Evolutionary conservation across 345 rosid genomes (phyloP).

Genomic region (Brassica juncea): DNA sequence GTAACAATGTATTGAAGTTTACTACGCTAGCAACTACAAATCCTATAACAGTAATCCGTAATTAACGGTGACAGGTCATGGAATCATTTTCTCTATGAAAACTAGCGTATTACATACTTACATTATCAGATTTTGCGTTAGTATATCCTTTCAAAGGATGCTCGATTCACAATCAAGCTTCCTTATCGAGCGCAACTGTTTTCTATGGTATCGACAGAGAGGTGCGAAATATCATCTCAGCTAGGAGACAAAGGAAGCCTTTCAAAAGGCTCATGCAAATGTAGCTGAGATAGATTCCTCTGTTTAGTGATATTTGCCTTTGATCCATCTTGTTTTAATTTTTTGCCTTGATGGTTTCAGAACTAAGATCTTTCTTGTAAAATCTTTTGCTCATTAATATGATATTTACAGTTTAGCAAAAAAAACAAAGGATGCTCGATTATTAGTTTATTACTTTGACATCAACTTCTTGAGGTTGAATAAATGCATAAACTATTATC

Average conservation of each 20-base stretch:
- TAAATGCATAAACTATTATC: not conserved
- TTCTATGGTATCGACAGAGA: no score
- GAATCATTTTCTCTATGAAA: conserved; percentile 1
- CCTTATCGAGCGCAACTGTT: no score
- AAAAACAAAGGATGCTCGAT: not conserved
- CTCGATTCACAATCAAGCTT: not conserved
- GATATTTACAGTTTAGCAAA: no score
- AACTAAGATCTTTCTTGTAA: no score
- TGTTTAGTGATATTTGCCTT: no score
- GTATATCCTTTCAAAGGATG: not conserved
- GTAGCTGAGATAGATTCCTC: no score
- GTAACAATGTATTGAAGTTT: conserved; percentile 10
- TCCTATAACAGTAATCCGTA: conserved; percentile 25
- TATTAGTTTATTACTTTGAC: not conserved
- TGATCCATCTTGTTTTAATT: no score
- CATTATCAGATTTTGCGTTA: not conserved
- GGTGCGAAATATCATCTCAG: no score
- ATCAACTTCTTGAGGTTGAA: conserved; percentile 1
- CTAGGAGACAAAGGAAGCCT: no score
- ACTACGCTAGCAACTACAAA: not conserved
- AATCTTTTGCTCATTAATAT: no score
- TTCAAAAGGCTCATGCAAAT: no score
- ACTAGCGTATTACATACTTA: not conserved
- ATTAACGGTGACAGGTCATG: conserved; percentile 29
- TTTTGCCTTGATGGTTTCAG: no score